A percentile compares a stretch with the other conserved stretches of the same genome.
phyloP scores from a whole-genome alignment of 306 rosid genomes.

The Gynostemma pentaphyllum region DNA sequence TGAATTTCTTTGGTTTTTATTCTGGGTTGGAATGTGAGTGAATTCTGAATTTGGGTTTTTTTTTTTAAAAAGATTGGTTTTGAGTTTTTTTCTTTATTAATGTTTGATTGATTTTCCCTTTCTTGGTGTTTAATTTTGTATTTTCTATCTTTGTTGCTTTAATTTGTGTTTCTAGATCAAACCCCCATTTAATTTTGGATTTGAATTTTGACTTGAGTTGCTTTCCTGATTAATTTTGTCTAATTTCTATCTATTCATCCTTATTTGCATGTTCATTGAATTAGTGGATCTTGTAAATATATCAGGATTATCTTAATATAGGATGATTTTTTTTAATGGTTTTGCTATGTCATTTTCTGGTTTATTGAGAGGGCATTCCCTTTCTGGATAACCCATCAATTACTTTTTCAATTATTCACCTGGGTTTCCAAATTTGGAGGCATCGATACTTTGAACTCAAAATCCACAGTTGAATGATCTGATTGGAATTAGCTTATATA shows the following conservation, averaged over 20 bases:
- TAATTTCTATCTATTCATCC: neutral
- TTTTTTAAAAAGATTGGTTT: neutral
- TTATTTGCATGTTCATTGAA: neutral
- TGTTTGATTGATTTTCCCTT: constrained; percentile 1
- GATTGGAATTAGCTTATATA: too few relatives aligned
- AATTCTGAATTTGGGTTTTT: neutral
- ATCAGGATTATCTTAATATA: neutral
- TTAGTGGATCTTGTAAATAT: neutral
- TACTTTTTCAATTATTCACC: too few relatives aligned
- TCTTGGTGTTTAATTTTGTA: neutral
- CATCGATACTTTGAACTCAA: too few relatives aligned
- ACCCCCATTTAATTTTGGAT: neutral
- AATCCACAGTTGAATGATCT: too few relatives aligned
- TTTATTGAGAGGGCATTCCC: too few relatives aligned
- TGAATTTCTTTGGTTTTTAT: neutral
- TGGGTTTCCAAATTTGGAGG: too few relatives aligned
- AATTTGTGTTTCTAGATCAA: neutral
- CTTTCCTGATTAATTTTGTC: too few relatives aligned
- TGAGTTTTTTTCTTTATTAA: constrained; percentile 7
- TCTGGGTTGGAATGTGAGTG: neutral
- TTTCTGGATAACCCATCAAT: too few relatives aligned
- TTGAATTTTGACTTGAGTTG: neutral
- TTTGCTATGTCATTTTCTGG: neutral
- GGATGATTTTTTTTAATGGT: neutral
- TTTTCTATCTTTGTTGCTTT: neutral